phyloP scores from a whole-genome alignment of 116 monocot genomes.

The Iris pallida region DNA sequence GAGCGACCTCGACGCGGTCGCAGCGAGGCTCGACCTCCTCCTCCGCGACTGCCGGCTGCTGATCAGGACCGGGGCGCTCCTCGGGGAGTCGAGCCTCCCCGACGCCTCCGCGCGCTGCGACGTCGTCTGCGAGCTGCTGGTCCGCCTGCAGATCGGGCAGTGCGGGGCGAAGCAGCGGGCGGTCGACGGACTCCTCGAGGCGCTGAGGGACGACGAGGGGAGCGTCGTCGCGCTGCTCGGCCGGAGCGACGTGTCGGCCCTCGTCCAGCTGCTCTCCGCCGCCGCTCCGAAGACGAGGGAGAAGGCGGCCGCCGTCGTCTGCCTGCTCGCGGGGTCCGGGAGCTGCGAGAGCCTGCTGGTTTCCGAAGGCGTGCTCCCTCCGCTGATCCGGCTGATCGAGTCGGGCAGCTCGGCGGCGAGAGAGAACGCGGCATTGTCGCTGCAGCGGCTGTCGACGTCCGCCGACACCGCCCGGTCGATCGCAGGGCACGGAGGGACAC shows the following conservation, averaged over 20 bases:
- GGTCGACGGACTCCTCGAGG: constrained; percentile 49
- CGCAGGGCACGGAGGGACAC: constrained; percentile 46
- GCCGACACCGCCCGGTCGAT: constrained; percentile 46
- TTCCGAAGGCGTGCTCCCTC: constrained; percentile 54
- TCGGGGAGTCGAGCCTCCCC: constrained; percentile 25
- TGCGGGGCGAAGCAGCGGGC: constrained; percentile 59
- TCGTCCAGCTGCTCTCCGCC: constrained; percentile 62
- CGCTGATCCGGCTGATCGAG: constrained; percentile 49
- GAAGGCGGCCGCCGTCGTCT: constrained; percentile 52
- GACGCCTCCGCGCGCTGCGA: not conserved
- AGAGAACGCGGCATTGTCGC: constrained; percentile 54
- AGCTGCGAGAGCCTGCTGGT: constrained; percentile 38
- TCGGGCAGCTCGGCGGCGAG: constrained; percentile 41
- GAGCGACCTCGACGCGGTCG: constrained; percentile 61
- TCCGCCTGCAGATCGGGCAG: constrained; percentile 70
- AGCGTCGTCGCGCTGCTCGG: constrained; percentile 37
- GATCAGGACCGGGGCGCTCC: not conserved
- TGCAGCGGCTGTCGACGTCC: constrained; percentile 48
- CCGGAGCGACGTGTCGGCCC: constrained; percentile 48
- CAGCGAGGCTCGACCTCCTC: constrained; percentile 31
- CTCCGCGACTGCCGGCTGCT: constrained; percentile 59
- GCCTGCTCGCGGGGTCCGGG: constrained; percentile 47
- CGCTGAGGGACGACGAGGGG: constrained; percentile 44
- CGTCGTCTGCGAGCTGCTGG: constrained; percentile 38
- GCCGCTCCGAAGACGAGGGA: constrained; percentile 46